phyloP scores from a whole-genome alignment of 2,329 filamentous ascomycete species.

The Alternaria dauci region DNA sequence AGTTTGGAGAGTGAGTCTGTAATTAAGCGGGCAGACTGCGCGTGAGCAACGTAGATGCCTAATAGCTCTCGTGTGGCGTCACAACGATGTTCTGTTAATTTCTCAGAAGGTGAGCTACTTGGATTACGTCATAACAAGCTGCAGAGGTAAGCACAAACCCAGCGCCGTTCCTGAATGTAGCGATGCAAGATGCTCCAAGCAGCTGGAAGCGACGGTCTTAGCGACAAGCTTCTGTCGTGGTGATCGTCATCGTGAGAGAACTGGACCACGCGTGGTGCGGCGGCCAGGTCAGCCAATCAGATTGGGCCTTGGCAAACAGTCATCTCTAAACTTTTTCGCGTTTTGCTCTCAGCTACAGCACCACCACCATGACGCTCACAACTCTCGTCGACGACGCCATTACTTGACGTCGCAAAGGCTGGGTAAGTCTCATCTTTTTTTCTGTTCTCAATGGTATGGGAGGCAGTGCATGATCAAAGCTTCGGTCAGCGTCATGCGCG shows the following conservation, averaged over 20 bases:
- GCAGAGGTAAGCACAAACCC: not conserved
- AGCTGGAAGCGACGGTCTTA: not conserved
- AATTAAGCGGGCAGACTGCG: constrained; percentile 4
- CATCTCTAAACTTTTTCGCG: constrained; percentile 16
- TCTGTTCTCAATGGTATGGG: not conserved
- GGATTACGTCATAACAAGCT: constrained; percentile 18
- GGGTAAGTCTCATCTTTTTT: constrained; percentile 15
- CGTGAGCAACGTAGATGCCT: constrained; percentile 1
- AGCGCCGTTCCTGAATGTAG: not conserved
- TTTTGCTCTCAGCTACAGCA: constrained; percentile 11
- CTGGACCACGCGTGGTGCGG: not conserved
- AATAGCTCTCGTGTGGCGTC: constrained; percentile 11
- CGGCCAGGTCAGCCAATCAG: constrained; percentile 11
- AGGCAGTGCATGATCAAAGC: not conserved
- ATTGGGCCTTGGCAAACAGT: constrained; percentile 17
- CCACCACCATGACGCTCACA: constrained; percentile 21
- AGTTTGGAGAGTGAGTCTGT: not conserved
- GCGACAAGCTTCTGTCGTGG: not conserved
- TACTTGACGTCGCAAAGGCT: constrained; percentile 19
- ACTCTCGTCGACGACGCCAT: constrained; percentile 17
- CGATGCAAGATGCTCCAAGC: not conserved
- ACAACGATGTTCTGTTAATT: constrained; percentile 4
- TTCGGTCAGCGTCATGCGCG: not conserved
- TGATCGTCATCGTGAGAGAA: not conserved
- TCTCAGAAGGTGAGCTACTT: constrained; percentile 4